Conservation (phyloP, 495 filamentous ascomycete genomes). For the Penicillium canariense region DNA sequence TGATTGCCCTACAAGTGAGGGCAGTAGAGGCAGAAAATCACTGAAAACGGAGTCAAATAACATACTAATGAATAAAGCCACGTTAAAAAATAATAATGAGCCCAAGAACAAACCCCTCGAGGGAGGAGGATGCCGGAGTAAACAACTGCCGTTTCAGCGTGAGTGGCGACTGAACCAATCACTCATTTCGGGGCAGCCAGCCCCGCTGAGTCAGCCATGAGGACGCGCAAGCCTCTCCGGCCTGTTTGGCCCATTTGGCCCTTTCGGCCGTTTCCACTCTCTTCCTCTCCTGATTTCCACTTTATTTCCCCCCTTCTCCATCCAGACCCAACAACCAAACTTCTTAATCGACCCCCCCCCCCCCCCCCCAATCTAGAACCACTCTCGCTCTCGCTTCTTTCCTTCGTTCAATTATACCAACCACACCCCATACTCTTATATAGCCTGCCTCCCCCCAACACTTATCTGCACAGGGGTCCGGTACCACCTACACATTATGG, state of each 20-base stretch:
- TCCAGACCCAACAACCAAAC: neutral
- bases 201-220: slow-evolving; percentile 34
- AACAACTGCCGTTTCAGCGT: slow-evolving; percentile 14
- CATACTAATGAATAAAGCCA: too few species aligned
- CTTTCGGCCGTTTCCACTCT: neutral
- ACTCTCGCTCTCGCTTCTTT: slow-evolving; percentile 7
- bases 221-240: slow-evolving; percentile 40
- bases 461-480: slow-evolving; percentile 3
- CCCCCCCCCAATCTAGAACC: slow-evolving; percentile 11
- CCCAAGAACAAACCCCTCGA: too few species aligned
- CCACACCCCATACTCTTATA: slow-evolving; percentile 1
- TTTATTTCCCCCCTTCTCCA: slow-evolving; percentile 7
- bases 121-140: slow-evolving; percentile 2
- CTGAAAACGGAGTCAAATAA: too few species aligned
- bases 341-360: neutral
- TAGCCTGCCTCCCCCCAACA: neutral
- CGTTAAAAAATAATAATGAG: too few species aligned
- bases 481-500: slow-evolving; percentile 30
- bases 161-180: slow-evolving; percentile 15
- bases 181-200: neutral
- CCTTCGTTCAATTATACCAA: slow-evolving; percentile 6
- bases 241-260: slow-evolving; percentile 5
- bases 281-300: slow-evolving; percentile 8
- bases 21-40: too few species aligned
- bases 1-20: too few species aligned